Percentiles rank a stretch among this genome's conserved stretches.
Evolutionary conservation across 129 eudicot species (phyloP).

Genomic region (Logfia minima): DNA sequence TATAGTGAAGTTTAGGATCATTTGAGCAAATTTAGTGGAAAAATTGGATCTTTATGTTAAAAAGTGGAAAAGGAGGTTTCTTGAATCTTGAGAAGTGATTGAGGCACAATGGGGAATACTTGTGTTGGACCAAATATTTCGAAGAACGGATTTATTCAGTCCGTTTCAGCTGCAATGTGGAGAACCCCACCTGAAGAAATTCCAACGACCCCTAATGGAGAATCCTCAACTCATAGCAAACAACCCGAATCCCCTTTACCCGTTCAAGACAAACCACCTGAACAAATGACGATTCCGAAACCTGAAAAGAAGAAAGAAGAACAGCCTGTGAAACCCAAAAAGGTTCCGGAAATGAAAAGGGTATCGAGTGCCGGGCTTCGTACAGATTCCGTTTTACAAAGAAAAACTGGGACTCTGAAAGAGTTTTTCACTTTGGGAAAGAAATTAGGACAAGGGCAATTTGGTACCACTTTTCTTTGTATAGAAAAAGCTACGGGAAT

Average conservation of each 20-base stretch:
- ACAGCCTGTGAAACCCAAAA: conserved; percentile 48
- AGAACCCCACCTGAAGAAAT: conserved; percentile 52
- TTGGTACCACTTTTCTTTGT: conserved; percentile 77
- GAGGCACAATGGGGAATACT: conserved; percentile 75
- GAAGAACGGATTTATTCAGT: conserved; percentile 73
- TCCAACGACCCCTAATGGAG: conserved; percentile 51
- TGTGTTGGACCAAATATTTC: conserved; percentile 87
- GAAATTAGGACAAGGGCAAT: conserved; percentile 95
- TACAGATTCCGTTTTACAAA: conserved; percentile 69
- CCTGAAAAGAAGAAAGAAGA: conserved; percentile 47
- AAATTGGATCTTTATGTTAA: conserved; percentile 17
- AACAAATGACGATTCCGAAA: conserved; percentile 62
- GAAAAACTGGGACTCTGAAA: conserved; percentile 71
- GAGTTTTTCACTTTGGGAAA: conserved; percentile 77
- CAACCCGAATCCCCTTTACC: conserved; percentile 55
- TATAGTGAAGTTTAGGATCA: conserved; percentile 30
- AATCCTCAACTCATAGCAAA: conserved; percentile 34
- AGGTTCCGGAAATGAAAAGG: conserved; percentile 61
- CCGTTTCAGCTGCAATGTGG: conserved; percentile 96
- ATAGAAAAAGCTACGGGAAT: conserved; percentile 65
- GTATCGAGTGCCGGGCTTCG: conserved; percentile 81
- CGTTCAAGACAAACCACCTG: conserved; percentile 74
- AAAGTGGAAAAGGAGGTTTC: conserved; percentile 6
- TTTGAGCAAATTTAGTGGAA: conserved; percentile 10
- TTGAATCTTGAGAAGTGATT: conserved; percentile 25